Evolutionary conservation across 2,329 filamentous ascomycete genomes (phyloP).

Genomic region (Xylariaceae sp.): DNA sequence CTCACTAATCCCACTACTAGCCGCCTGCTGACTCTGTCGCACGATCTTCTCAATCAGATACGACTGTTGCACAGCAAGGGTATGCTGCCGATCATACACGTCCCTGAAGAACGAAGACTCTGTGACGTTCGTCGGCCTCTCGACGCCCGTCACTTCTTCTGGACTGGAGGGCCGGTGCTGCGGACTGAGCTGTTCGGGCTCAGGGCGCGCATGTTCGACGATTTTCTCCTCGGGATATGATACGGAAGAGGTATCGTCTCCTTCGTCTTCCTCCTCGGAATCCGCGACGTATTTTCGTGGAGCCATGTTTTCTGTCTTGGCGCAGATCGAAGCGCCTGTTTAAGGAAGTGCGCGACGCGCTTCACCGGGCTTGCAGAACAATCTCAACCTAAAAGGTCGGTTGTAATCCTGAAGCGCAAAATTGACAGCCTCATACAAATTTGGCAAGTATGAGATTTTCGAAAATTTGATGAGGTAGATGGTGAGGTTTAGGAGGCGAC

Average conservation of each 20-base stretch:
- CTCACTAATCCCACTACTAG: constrained; percentile 26
- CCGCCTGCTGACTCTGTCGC: constrained; percentile 30
- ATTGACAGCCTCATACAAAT: neutral
- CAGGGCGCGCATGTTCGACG: constrained; percentile 18
- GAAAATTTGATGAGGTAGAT: neutral
- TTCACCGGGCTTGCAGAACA: constrained; percentile 3
- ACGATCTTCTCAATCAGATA: constrained; percentile 32
- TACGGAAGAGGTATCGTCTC: constrained; percentile 14
- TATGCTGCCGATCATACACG: constrained; percentile 27
- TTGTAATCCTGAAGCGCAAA: neutral
- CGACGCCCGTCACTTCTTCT: constrained; percentile 11
- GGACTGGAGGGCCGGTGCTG: constrained; percentile 18
- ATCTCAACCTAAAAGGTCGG: neutral
- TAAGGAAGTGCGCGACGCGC: constrained; percentile 16
- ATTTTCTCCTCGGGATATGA: constrained; percentile 12
- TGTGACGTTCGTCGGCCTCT: constrained; percentile 24
- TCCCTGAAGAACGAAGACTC: constrained; percentile 29
- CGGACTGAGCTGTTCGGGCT: constrained; percentile 30
- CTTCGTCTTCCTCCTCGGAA: constrained; percentile 33
- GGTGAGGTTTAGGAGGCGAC: neutral
- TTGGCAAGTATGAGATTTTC: neutral
- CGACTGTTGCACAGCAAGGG: constrained; percentile 27
- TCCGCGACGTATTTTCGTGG: constrained; percentile 31
- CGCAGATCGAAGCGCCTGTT: neutral
- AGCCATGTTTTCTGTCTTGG: constrained; percentile 22